Base-by-base conservation (phyloP, 106 monocot species). In the Dendrobium catenatum region DNA sequence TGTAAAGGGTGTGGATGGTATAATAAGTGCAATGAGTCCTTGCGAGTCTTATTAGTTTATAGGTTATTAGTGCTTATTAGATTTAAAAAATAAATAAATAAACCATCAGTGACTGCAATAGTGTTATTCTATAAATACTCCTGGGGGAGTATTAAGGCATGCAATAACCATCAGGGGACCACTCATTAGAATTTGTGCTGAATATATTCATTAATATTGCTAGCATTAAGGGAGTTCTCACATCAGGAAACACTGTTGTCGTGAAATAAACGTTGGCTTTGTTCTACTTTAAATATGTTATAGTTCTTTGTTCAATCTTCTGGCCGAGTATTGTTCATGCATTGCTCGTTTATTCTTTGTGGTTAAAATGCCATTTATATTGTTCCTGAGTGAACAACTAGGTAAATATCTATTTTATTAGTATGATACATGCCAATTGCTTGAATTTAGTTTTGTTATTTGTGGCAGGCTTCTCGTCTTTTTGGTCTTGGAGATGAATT, bases 401-500 rank as follows among this genome's bases (percentile, higher is more conserved):
- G 9, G 18, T 58, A 19, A 17, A 58, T 58, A 20, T n/a, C 58
- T 58, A 58, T 58, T 58, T 51, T 66, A 0, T 66, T 26, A 66
- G 6, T 26, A 26, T 24, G 64, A 66, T 66, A 24, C 64, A 66
- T 6, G 1, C 64, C 24, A 26, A 44, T 44, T 75, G 9, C 43
- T 75, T 75, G 17, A 75, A 43, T 5, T 43, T 19, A 20, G 17
- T 31, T 75, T 66, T 75, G 7, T 43, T 41, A 73, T 73, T 2
- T 44, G 42, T 76, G 76, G 29, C 47, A 76, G 76, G 94, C 93
- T 31, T 89, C 93, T 80, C 92, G 93, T 26, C 78, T 98, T 66
- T 93, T 98, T 79, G 97, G 97, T 29, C 86, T 98, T 87, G 92
- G 88, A 47, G 94, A 95, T 86, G 92, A 98, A 73, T 89, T 98